phyloP scores from a whole-genome alignment of 345 rosid species.

The Gossypium thurberi region DNA sequence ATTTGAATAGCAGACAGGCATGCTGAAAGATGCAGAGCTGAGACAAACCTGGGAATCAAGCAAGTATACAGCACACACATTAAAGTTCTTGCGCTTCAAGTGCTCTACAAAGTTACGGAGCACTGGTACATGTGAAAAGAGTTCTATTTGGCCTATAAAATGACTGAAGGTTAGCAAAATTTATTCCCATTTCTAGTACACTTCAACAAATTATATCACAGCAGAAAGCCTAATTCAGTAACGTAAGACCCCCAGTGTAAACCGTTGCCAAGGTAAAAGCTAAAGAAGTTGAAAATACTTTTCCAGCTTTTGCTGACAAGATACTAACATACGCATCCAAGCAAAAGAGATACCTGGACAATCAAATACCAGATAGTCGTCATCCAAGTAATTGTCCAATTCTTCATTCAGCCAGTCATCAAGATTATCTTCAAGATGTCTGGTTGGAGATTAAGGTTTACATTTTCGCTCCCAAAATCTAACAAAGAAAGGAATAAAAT shows the following conservation, averaged over 20 bases:
- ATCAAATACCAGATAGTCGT: conserved; percentile 83
- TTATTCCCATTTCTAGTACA: not conserved
- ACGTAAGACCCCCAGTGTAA: not conserved
- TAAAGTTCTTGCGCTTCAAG: conserved; percentile 71
- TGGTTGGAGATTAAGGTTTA: conserved; percentile 44
- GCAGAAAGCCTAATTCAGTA: not conserved
- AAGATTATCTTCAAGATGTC: conserved; percentile 71
- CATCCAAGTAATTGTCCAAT: conserved; percentile 81
- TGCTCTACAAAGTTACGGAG: conserved; percentile 87
- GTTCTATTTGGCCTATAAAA: conserved; percentile 76
- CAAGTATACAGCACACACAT: conserved; percentile 72
- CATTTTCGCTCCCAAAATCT: not conserved
- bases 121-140: conserved; percentile 83
- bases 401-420: conserved; percentile 88
- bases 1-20: not conserved
- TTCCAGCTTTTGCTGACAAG: not conserved
- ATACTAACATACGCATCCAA: not conserved
- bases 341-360: conserved; percentile 63
- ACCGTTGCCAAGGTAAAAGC: not conserved
- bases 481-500: not conserved
- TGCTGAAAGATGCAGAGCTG: conserved; percentile 3
- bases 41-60: conserved; percentile 88
- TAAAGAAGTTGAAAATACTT: not conserved
- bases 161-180: not conserved
- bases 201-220: not conserved